A percentile compares a stretch with the other conserved stretches of the same genome.
These are phyloP conservation scores for Cercophora newfieldiana DNA, from an alignment of 495 filamentous ascomycete genomes.

Conservation along the genomic window DNA sequence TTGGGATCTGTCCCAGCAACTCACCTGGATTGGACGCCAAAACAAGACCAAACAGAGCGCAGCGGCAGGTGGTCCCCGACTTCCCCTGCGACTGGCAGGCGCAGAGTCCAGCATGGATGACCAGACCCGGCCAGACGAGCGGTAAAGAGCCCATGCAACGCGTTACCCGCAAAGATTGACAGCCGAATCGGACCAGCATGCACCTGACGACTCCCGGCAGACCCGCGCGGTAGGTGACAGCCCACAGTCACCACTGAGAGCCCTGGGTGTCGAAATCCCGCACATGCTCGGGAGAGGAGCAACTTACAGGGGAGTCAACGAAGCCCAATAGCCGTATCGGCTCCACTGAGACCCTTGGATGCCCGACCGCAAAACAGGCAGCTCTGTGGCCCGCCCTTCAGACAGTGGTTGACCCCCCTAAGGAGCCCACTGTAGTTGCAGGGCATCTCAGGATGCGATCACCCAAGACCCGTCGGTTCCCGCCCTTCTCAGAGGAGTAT, in stretches of 20 bases:
- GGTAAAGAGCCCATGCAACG: neutral
- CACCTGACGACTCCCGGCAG: slow-evolving; percentile 2
- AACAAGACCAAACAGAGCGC: neutral
- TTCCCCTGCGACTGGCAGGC: neutral
- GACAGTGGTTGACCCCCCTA: neutral
- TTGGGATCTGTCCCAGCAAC: neutral
- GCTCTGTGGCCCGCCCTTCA: neutral
- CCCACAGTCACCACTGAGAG: neutral
- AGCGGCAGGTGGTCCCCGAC: neutral
- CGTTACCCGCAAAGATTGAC: neutral
- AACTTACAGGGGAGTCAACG: neutral
- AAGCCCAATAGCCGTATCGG: neutral
- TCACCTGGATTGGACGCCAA: slow-evolving; percentile 4
- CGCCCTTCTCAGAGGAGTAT: neutral
- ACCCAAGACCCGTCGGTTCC: neutral
- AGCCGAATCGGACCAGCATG: slow-evolving; percentile 12
- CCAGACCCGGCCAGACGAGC: slow-evolving; percentile 6
- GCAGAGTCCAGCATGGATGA: neutral
- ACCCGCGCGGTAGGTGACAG: neutral
- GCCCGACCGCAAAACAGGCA: neutral
- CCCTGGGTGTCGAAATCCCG: neutral
- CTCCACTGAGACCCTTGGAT: neutral
- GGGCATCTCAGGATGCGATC: neutral
- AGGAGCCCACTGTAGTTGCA: neutral
- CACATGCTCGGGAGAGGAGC: neutral